Conservation (phyloP, 2,329 filamentous ascomycete species). For the Pezicula neosporulosa region DNA sequence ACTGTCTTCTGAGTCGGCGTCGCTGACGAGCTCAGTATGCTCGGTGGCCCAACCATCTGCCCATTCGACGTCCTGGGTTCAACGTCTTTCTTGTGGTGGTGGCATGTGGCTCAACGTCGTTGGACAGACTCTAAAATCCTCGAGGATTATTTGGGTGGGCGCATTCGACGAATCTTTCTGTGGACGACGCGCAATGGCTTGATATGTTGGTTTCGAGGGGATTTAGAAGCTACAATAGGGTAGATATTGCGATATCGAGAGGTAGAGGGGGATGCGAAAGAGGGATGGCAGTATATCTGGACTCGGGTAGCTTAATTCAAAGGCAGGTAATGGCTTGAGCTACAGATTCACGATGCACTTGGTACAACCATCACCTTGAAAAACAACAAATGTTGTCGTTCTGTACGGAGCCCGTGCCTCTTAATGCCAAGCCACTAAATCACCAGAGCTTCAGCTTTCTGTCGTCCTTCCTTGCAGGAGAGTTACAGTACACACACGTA, state of each 20-base stretch:
- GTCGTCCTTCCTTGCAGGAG: no score
- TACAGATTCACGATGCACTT: no score
- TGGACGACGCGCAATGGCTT: background rate
- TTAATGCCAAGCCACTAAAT: no score
- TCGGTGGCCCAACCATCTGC: slow-evolving; percentile 32
- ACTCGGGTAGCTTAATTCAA: no score
- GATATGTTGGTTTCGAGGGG: background rate
- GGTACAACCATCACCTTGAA: no score
- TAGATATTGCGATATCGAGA: background rate
- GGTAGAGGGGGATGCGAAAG: background rate
- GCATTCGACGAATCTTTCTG: background rate
- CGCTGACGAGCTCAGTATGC: slow-evolving; percentile 51
- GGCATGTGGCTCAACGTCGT: slow-evolving; percentile 23
- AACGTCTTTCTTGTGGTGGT: slow-evolving; percentile 19
- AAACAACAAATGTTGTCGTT: no score
- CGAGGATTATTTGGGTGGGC: slow-evolving; percentile 3
- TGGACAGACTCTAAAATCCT: slow-evolving; percentile 17
- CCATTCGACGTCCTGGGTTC: slow-evolving; percentile 24
- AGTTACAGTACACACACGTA: no score
- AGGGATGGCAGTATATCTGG: no score
- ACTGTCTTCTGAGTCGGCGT: slow-evolving; percentile 52
- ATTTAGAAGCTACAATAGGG: background rate
- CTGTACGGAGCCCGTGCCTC: no score
- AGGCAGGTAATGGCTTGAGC: no score
- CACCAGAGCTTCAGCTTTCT: no score